These are phyloP conservation scores for Gypsophila paniculata DNA, from an alignment of 179 eudicot genomes.

Conservation along the genomic window DNA sequence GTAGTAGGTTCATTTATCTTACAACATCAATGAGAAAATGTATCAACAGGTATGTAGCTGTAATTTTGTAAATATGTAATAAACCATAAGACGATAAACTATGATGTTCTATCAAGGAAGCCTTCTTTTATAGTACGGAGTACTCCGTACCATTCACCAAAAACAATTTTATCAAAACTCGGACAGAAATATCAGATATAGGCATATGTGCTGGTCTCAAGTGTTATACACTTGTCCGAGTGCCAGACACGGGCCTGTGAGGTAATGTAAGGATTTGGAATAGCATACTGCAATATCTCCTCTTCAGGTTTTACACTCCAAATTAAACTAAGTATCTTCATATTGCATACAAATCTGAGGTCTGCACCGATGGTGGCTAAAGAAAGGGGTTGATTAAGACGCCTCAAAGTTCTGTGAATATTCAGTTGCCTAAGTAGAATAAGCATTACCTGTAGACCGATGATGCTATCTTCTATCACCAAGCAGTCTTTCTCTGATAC, in stretches of 20 bases:
- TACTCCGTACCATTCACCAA: neutral
- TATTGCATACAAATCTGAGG: neutral
- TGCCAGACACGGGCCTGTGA: neutral
- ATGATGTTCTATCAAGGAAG: neutral
- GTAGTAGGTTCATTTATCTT: neutral
- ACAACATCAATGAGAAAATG: neutral
- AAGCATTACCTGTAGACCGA: constrained; percentile 78
- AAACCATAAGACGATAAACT: neutral
- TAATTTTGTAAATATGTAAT: neutral
- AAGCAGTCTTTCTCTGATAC: constrained; percentile 61
- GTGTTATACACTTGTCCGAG: neutral
- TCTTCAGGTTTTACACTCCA: neutral
- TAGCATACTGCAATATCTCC: neutral
- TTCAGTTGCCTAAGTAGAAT: neutral
- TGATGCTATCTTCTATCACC: constrained; percentile 93
- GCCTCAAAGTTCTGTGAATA: neutral
- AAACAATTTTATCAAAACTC: neutral
- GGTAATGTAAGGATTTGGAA: neutral
- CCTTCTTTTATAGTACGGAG: neutral
- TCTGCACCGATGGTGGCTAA: neutral
- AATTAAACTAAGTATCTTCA: neutral
- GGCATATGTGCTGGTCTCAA: neutral
- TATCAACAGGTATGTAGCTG: neutral
- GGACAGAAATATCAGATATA: neutral
- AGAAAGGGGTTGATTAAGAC: neutral